Evolutionary conservation across 306 rosid species (phyloP), one percentile per base, ranked within the genome.

Genomic region (Pueraria montana): DNA sequence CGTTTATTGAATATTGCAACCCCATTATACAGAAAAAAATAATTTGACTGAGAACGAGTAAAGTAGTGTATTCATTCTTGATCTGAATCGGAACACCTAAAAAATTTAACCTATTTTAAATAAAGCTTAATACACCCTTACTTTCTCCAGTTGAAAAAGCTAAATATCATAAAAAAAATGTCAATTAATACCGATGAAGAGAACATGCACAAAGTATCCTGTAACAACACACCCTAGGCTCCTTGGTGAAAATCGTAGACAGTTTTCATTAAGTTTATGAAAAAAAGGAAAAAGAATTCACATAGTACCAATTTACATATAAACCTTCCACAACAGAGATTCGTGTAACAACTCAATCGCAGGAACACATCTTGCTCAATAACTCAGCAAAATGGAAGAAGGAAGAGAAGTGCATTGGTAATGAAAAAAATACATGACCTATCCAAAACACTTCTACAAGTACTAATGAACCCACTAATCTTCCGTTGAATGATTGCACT

Each of bases 401-500:
- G 8, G 40, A 21, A 67, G 52, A 72, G 56, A 78, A 73, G 84
- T 55, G 77, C 49, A 82, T 55, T 74, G 62, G 49, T 74, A 53
- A 40, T 53, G 62, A 42, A 74, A 71, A 69, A 78, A 71, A 50
- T 63, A 84, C 77, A 80, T 74, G 68, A 68, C 48, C 34, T n/a
- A 74, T 63, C 56, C 83, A 79, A 34, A 87, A 79, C 87, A 74
- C 80, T 62, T 79, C 58, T 78, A 73, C 53, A 79, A 53, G 77
- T 80, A 78, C 84, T 50, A 64, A 50, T 78, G 56, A 82, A 66
- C 27, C 69, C 72, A 66, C 70, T 65, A 67, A 66, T 84, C 83
- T 85, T 85, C 74, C 75, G 79, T 74, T 82, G 76, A 84, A 78
- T 81, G 78, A 82, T 86, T 53, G 86, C 27, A 85, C 73, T 74